Evolutionary conservation across 2,329 filamentous ascomycete genomes (phyloP), one percentile per base, ranked within the genome.

Genomic region (Sporothrix humicola): DNA sequence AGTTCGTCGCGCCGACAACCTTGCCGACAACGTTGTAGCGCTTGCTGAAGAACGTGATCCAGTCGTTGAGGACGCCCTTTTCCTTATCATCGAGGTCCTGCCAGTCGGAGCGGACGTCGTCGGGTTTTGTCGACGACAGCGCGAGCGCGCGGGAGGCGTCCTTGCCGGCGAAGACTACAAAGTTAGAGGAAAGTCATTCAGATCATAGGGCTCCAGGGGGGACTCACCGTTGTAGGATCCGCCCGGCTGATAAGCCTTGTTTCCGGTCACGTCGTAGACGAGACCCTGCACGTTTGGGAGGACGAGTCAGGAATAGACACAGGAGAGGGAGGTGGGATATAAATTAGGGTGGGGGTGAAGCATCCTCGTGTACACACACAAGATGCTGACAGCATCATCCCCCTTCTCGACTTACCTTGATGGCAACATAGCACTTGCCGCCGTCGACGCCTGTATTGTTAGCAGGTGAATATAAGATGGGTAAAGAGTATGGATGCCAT

Each of bases 31-130:
- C 88, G 79, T 97, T 98, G 84, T 99, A 99, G 73, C 96, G 88
- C 85, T 98, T 99, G 77, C 92, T 93, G 83, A 99, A 99, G 84
- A 97, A 99, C 1, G 92, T 97, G 76, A 92, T 90, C 96, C 96
- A 99, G 82, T 99, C 96, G 72, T 95, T 88, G 75, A 99, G 84
- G 2, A 92, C 91, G 37, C 89, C 89, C 85, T 96, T 93, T 81
- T 98, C 91, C 82, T 96, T 94, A 26, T 97, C 94, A 15, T 87
- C 86, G 70, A 99, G 85, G 79, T 94, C 92, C 73, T 91, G 86
- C 92, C 93, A 98, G 69, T 98, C 92, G 1, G 96, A 85, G 46
- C 85, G 85, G 76, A 93, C 95, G 77, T 98, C 95, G 79, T 96
- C 93, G 5, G 87, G 82, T 81, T 97, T 97, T 69, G 95, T 90